Conservation (phyloP, 345 rosid genomes). For the Melaleuca quinquenervia region DNA sequence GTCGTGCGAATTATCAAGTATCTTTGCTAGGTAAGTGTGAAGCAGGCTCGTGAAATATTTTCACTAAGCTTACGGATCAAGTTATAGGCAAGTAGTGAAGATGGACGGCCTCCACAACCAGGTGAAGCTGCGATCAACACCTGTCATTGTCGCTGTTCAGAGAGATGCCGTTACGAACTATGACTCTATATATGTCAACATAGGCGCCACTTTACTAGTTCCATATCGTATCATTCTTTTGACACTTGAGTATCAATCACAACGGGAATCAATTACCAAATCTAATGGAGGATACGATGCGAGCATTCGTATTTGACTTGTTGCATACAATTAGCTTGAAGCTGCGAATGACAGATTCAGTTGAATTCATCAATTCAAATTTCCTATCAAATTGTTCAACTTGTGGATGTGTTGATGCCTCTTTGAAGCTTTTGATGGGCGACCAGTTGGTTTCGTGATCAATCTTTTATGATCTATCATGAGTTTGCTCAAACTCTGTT, state of each 20-base stretch:
- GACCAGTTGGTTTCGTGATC: background rate
- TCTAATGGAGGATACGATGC: background rate
- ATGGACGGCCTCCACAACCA: background rate
- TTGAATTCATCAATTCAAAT: background rate
- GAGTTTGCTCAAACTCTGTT: background rate
- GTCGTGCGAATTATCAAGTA: background rate
- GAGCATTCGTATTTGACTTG: background rate
- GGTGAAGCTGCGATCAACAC: background rate
- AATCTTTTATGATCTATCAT: background rate
- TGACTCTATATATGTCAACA: too few species aligned
- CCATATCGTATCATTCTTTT: background rate
- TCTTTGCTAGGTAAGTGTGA: background rate
- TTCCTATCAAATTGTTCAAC: background rate
- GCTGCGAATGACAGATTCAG: background rate
- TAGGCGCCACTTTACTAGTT: background rate
- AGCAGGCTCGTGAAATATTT: background rate
- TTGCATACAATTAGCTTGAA: background rate
- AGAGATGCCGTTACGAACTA: background rate
- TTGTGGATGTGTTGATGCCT: background rate
- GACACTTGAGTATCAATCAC: background rate
- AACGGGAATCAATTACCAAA: background rate
- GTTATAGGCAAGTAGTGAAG: background rate
- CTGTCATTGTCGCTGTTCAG: too few species aligned
- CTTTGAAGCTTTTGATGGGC: background rate
- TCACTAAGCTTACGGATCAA: background rate